Evolutionary conservation across 2,329 filamentous ascomycete genomes (phyloP).

Genomic region (Epichloe uncinata): DNA sequence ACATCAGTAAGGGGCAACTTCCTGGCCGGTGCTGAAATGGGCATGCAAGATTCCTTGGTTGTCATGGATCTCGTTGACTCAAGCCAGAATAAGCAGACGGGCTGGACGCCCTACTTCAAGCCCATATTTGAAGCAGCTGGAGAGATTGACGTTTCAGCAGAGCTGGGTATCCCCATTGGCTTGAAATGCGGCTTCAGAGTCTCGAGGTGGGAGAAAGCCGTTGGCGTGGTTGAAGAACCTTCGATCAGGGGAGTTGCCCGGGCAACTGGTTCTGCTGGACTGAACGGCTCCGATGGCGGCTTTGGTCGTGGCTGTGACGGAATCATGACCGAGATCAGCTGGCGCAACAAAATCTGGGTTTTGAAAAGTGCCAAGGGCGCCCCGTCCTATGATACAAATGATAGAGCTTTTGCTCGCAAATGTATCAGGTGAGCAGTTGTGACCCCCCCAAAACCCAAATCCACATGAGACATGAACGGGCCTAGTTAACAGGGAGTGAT

Average conservation of each 20-base stretch:
- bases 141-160: constrained; percentile 12
- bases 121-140: constrained; percentile 17
- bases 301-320: constrained; percentile 14
- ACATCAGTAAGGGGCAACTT: constrained; percentile 14
- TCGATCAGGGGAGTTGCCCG: constrained; percentile 14
- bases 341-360: constrained; percentile 15
- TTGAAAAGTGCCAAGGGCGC: constrained; percentile 6
- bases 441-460: too few relatives aligned
- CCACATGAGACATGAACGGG: not conserved
- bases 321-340: constrained; percentile 15
- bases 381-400: constrained; percentile 12
- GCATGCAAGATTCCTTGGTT: constrained; percentile 1
- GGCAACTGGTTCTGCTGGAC: constrained; percentile 8
- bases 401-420: constrained; percentile 8
- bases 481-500: not conserved
- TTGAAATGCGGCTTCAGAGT: constrained; percentile 14
- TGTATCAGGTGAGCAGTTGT: constrained; percentile 12
- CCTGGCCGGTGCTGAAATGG: constrained; percentile 18
- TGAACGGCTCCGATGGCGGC: constrained; percentile 6
- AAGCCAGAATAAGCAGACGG: constrained; percentile 8
- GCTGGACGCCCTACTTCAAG: constrained; percentile 17
- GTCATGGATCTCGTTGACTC: constrained; percentile 14
- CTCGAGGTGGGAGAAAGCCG: constrained; percentile 8
- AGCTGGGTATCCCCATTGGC: constrained; percentile 16
- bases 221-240: constrained; percentile 16